Percentiles rank a stretch among this genome's conserved stretches.
These are phyloP conservation scores for Diaporthe humulicola DNA, from an alignment of 2,329 filamentous ascomycete species.

Conservation along the genomic window DNA sequence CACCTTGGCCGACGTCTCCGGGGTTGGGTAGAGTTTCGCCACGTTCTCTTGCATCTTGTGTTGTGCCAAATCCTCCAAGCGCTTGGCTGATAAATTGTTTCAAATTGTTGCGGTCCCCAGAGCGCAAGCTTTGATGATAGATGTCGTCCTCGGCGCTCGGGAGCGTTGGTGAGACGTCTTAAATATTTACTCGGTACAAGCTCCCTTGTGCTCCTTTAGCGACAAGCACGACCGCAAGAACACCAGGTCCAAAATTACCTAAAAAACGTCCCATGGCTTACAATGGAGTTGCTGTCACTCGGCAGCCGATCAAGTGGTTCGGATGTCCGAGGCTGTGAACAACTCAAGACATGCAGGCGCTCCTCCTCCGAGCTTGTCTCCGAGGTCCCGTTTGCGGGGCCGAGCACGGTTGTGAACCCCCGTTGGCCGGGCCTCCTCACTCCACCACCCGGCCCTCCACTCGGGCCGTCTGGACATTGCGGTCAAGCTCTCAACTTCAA, in stretches of 20 bases:
- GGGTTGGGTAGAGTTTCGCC: conserved; percentile 58
- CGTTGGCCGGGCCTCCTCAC: neutral
- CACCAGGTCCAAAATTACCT: neutral
- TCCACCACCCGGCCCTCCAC: neutral
- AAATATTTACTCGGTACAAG: neutral
- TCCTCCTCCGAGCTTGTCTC: conserved; percentile 28
- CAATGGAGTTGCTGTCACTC: neutral
- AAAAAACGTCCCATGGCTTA: neutral
- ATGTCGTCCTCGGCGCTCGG: too few species aligned
- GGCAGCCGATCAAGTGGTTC: neutral
- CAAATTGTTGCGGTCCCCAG: too few species aligned
- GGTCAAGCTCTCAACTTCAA: too few species aligned
- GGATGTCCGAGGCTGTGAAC: neutral
- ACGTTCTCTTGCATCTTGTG: conserved; percentile 54
- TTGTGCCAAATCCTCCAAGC: neutral
- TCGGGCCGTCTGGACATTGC: neutral
- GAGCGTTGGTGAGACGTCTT: neutral
- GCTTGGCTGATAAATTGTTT: neutral
- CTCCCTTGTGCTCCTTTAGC: neutral
- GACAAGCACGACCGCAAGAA: neutral
- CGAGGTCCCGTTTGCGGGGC: conserved; percentile 13
- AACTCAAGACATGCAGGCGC: neutral
- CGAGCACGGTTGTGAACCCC: neutral
- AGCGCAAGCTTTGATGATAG: neutral
- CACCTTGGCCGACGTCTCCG: conserved; percentile 56